Percentiles rank a stretch among this genome's conserved stretches.
phyloP scores from a whole-genome alignment of 2,329 filamentous ascomycete species.

The Colletotrichum paranaense region DNA sequence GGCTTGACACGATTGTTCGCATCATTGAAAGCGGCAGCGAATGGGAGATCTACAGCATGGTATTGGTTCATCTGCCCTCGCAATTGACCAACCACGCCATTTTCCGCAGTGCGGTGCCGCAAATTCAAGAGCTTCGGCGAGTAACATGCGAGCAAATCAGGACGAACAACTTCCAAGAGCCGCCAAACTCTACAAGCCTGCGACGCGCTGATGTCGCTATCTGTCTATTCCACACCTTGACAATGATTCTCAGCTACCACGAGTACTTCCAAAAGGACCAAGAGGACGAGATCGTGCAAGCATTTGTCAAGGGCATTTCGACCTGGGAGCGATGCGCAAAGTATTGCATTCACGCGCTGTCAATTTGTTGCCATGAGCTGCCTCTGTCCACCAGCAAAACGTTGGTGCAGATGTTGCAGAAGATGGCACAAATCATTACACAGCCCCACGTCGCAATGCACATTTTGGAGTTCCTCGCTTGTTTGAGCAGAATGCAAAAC shows the following conservation, averaged over 20 bases:
- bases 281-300: conserved; percentile 88
- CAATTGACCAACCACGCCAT: conserved; percentile 92
- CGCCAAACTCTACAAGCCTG: conserved; percentile 80
- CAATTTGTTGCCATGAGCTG: conserved; percentile 94
- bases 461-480: conserved; percentile 94
- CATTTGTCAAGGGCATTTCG: conserved; percentile 87
- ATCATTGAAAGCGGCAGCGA: conserved; percentile 77
- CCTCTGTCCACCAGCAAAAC: conserved; percentile 88
- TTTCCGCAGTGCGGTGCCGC: conserved; percentile 78
- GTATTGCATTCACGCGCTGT: conserved; percentile 93
- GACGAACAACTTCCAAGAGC: conserved; percentile 81
- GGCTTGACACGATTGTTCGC: conserved; percentile 82
- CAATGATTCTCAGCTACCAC: conserved; percentile 91
- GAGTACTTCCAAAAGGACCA: conserved; percentile 85
- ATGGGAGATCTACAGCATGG: conserved; percentile 94
- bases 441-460: conserved; percentile 92
- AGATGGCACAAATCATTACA: conserved; percentile 96
- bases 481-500: conserved; percentile 84
- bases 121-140: conserved; percentile 80
- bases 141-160: conserved; percentile 87
- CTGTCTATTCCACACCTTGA: conserved; percentile 87
- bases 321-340: conserved; percentile 89
- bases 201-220: conserved; percentile 90
- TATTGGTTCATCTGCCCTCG: conserved; percentile 85
- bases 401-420: conserved; percentile 86